These are phyloP conservation scores for Magnaporthiopsis rhizophila DNA, from an alignment of 2,329 filamentous ascomycete genomes.

Conservation along the genomic window DNA sequence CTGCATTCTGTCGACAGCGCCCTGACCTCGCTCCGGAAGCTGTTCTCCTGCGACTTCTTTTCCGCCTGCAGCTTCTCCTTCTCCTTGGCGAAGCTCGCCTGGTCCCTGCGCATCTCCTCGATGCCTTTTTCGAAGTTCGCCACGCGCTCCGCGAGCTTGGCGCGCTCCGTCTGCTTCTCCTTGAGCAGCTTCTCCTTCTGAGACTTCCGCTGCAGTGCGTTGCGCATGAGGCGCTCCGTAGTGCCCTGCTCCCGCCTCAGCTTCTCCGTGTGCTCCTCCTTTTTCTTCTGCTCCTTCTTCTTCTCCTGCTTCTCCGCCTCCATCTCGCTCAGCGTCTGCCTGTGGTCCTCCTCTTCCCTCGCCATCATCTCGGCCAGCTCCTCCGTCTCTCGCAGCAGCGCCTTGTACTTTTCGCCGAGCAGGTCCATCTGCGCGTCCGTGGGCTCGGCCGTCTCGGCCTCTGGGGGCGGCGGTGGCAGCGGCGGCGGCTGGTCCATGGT, in stretches of 20 bases:
- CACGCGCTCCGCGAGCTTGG: conserved; percentile 63
- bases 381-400: conserved; percentile 74
- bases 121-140: conserved; percentile 59
- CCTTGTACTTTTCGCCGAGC: conserved; percentile 74
- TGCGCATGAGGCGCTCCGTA: conserved; percentile 73
- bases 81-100: conserved; percentile 45
- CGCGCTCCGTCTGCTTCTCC: conserved; percentile 58
- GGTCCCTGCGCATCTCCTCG: conserved; percentile 49
- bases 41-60: conserved; percentile 41
- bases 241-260: conserved; percentile 72
- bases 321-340: conserved; percentile 56
- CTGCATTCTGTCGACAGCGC: conserved; percentile 56
- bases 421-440: conserved; percentile 63
- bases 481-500: conserved; percentile 40
- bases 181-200: conserved; percentile 68
- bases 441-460: conserved; percentile 40
- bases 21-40: conserved; percentile 44
- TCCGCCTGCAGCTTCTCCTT: conserved; percentile 42
- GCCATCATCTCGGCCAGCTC: conserved; percentile 63
- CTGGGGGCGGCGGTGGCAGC: conserved; percentile 14
- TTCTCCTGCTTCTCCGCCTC: conserved; percentile 74
- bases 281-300: conserved; percentile 71
- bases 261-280: conserved; percentile 82
- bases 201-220: conserved; percentile 67
- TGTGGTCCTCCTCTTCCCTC: conserved; percentile 65